Evolutionary conservation across 2,329 filamentous ascomycete species (phyloP).

Genomic region (Thielaviopsis musarum): DNA sequence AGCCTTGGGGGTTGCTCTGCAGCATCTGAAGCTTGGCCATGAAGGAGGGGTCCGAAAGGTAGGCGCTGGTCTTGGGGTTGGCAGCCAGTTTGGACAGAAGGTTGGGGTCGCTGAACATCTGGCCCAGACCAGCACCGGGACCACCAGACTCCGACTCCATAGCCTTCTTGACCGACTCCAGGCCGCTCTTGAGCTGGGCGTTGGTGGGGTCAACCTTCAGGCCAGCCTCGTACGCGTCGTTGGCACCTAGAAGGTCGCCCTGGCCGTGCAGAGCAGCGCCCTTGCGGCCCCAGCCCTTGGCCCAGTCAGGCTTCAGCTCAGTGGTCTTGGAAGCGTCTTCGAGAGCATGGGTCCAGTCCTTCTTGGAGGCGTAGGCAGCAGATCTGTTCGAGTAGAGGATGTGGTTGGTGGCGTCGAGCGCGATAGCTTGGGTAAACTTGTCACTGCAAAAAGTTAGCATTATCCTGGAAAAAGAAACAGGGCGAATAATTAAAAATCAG

Average conservation of each 20-base stretch:
- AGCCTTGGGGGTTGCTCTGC: slow-evolving; percentile 61
- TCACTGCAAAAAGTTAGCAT: slow-evolving; percentile 36
- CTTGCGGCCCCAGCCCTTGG: slow-evolving; percentile 90
- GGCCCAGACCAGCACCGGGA: slow-evolving; percentile 59
- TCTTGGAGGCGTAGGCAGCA: slow-evolving; percentile 72
- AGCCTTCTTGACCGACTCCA: slow-evolving; percentile 71
- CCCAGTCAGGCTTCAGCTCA: slow-evolving; percentile 92
- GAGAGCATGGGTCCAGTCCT: slow-evolving; percentile 69
- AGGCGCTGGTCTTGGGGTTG: slow-evolving; percentile 81
- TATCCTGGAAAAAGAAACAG: neutral
- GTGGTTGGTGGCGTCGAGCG: slow-evolving; percentile 74
- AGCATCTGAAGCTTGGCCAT: slow-evolving; percentile 78
- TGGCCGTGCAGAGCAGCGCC: slow-evolving; percentile 78
- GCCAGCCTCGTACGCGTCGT: slow-evolving; percentile 87
- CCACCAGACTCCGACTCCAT: slow-evolving; percentile 44
- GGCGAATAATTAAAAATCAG: neutral
- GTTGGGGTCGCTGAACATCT: slow-evolving; percentile 88
- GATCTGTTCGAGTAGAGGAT: slow-evolving; percentile 97
- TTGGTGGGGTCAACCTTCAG: slow-evolving; percentile 84
- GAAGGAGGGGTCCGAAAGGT: slow-evolving; percentile 70
- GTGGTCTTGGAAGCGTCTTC: slow-evolving; percentile 87
- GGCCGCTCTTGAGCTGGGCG: slow-evolving; percentile 77
- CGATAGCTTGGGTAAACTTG: slow-evolving; percentile 89
- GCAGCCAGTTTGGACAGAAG: slow-evolving; percentile 76
- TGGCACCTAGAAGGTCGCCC: slow-evolving; percentile 68